Conservation (phyloP, 1,139 yeast species). For the Protomyces macrosporus region DNA sequence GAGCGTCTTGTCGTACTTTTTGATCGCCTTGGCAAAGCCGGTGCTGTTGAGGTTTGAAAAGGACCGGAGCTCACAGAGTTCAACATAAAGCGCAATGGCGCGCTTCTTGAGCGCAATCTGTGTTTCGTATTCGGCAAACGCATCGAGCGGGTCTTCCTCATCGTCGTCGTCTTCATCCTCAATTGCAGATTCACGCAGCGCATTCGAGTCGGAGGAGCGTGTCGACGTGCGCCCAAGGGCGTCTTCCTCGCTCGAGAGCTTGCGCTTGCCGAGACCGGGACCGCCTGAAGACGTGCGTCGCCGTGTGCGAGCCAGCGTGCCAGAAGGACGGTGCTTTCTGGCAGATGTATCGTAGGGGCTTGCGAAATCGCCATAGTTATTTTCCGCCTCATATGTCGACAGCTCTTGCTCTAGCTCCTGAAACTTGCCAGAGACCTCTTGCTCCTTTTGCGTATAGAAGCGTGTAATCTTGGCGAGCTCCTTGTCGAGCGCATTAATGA, state of each 20-base stretch:
- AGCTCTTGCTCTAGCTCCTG: slow-evolving; percentile 46
- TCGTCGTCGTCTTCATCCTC: slow-evolving; percentile 18
- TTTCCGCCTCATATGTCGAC: slow-evolving; percentile 35
- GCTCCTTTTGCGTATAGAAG: slow-evolving; percentile 52
- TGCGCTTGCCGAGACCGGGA: slow-evolving; percentile 28
- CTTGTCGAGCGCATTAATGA: slow-evolving; percentile 49
- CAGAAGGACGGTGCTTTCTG: slow-evolving; percentile 3
- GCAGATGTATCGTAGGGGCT: not conserved
- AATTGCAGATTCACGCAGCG: not conserved
- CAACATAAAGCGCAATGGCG: slow-evolving; percentile 60
- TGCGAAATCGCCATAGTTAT: slow-evolving; percentile 13
- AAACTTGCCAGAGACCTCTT: slow-evolving; percentile 47
- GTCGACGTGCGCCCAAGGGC: slow-evolving; percentile 30
- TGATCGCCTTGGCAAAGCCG: slow-evolving; percentile 82
- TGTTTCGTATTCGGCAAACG: slow-evolving; percentile 44
- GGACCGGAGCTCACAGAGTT: slow-evolving; percentile 75
- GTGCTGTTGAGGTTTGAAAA: slow-evolving; percentile 75
- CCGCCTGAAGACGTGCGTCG: not conserved
- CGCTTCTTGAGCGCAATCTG: slow-evolving; percentile 66
- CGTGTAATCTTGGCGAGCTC: slow-evolving; percentile 54
- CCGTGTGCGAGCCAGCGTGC: not conserved
- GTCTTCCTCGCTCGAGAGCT: slow-evolving; percentile 25
- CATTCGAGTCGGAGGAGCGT: slow-evolving; percentile 15
- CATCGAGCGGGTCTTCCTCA: slow-evolving; percentile 24
- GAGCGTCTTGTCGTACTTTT: slow-evolving; percentile 82